phyloP scores from a whole-genome alignment of 352 stramenopile genomes.

The Blastocystis sp. region DNA sequence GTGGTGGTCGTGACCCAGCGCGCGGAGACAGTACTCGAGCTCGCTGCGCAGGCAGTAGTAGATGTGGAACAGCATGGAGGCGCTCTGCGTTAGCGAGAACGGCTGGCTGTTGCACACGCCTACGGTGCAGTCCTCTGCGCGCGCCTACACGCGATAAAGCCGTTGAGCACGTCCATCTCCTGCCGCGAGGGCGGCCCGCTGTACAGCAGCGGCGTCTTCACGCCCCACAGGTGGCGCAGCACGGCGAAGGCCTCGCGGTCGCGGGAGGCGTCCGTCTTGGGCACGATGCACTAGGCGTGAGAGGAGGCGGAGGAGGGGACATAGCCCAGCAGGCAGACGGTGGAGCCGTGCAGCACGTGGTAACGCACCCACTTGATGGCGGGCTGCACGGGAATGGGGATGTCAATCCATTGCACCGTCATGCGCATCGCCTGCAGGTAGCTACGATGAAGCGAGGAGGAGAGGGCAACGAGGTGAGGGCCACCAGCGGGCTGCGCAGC shows the following conservation, averaged over 20 bases:
- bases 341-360: constrained; percentile 25
- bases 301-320: neutral
- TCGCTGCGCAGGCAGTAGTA: constrained; percentile 15
- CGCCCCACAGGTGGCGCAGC: constrained; percentile 46
- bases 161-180: constrained; percentile 20
- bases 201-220: neutral
- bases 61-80: constrained; percentile 16
- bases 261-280: neutral
- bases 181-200: constrained; percentile 17
- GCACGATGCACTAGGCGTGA: constrained; percentile 52
- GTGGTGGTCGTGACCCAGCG: neutral
- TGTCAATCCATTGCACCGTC: constrained; percentile 46
- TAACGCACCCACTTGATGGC: constrained; percentile 56
- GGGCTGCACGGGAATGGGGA: constrained; percentile 40
- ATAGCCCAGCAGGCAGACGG: constrained; percentile 38
- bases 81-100: constrained; percentile 17
- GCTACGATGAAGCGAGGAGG: neutral
- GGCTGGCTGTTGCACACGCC: neutral
- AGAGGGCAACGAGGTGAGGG: neutral
- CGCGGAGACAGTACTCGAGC: constrained; percentile 16
- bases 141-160: constrained; percentile 27
- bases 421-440: constrained; percentile 54
- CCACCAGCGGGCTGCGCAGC: neutral
- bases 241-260: constrained; percentile 60
- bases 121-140: neutral